Percentiles rank a stretch among this genome's conserved stretches.
These are phyloP conservation scores for Candida yuanshanica DNA, from an alignment of 805 yeast species.

Conservation along the genomic window DNA sequence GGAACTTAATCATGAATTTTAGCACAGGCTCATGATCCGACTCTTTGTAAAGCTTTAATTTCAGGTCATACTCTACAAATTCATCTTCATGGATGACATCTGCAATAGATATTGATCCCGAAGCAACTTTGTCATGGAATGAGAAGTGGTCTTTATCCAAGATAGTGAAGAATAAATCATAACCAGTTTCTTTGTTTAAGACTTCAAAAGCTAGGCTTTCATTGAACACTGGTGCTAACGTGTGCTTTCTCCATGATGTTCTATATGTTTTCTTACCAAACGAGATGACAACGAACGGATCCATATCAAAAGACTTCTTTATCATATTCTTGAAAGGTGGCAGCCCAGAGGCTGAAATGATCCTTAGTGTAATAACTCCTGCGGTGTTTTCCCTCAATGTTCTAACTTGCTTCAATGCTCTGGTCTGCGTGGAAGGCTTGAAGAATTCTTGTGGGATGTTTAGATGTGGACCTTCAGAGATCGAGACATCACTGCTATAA, in stretches of 20 bases:
- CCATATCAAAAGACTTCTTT: constrained; percentile 86
- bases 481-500: constrained; percentile 5
- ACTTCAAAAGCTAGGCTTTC: constrained; percentile 80
- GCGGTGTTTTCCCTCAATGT: background rate
- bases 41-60: constrained; percentile 27
- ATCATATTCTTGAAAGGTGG: constrained; percentile 68
- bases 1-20: constrained; percentile 55
- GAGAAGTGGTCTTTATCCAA: constrained; percentile 83
- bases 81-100: constrained; percentile 32
- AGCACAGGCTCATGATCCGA: constrained; percentile 43
- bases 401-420: background rate
- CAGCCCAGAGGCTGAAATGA: constrained; percentile 64
- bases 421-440: background rate
- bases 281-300: constrained; percentile 89
- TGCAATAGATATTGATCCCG: constrained; percentile 48
- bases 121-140: constrained; percentile 77
- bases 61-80: constrained; percentile 29
- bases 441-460: background rate
- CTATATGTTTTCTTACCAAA: constrained; percentile 85
- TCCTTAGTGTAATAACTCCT: constrained; percentile 77
- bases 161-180: constrained; percentile 62
- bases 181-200: constrained; percentile 56
- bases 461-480: background rate
- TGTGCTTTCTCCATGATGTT: constrained; percentile 80
- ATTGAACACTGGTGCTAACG: constrained; percentile 74